Base-by-base conservation (phyloP, 176 grass and related monocot genomes). In the Lolium rigidum region DNA sequence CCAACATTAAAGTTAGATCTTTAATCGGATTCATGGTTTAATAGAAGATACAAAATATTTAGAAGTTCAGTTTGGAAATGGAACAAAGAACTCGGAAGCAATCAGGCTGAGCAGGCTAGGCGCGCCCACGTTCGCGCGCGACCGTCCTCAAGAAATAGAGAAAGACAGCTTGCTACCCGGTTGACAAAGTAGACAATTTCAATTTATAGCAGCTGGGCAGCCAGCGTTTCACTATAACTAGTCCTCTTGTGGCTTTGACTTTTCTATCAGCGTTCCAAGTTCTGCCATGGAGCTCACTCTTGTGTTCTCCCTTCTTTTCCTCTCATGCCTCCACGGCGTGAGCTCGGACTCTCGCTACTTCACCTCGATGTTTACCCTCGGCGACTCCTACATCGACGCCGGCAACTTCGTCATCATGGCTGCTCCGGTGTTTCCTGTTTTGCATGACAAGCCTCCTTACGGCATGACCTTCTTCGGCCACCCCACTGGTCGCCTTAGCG, bases 331-430 rank as follows among this genome's bases (percentile, higher is more conserved):
- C 31, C 63, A 10, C 1, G 15, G 69, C 6, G 9, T 12, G 68
- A 81, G 46, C 10, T 75, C 70, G 0, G 37, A 11, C 43, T 58
- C 71, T 0, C 22, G 16, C 0, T 26, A 9, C 58, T 21, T 89
- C 76, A 79, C 83, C 48, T 86, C 92, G 2, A 84, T 91, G 58
- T 91, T 91, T 38, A 57, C 63, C 61, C 38, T 91, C 2, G 87
- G 89, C 1, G 88, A 94, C 78, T 94, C 90, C 6, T 82, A 82
- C 64, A 84, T 86, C 9, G 92, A 92, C 85, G 80, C 93, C 10
- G 93, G 87, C 59, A 94, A 94, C 84, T 79, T 80, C 1, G 44
- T 74, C 47, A 44, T 78, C 68, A 77, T 90, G 62, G 67, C 76
- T 1, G 0, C 37, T 10, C 66, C 54, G 0, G 60, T 37, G 1